Percentiles rank a stretch among this genome's conserved stretches.
These are phyloP conservation scores for Barnettozyma siamensis DNA, from an alignment of 805 yeast genomes.

Conservation along the genomic window DNA sequence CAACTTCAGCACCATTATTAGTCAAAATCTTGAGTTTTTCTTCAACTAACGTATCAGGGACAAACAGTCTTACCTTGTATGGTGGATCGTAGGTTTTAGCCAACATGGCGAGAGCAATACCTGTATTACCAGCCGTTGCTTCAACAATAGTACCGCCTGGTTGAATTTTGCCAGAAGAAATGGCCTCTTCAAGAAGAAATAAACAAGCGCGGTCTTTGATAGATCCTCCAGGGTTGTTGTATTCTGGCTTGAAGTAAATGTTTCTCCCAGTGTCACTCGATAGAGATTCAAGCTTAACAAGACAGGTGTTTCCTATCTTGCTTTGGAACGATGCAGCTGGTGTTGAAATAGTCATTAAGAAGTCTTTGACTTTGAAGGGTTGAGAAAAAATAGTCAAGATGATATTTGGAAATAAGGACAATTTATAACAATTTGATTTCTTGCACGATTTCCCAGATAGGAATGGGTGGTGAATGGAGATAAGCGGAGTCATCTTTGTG, in stretches of 20 bases:
- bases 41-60: slow-evolving; percentile 70
- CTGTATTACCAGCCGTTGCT: slow-evolving; percentile 86
- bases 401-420: too few relatives aligned
- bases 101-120: slow-evolving; percentile 71
- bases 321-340: slow-evolving; percentile 12
- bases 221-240: slow-evolving; percentile 74
- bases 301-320: slow-evolving; percentile 63
- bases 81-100: slow-evolving; percentile 32
- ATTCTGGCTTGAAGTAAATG: slow-evolving; percentile 68
- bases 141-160: slow-evolving; percentile 71
- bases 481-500: too few relatives aligned
- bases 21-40: slow-evolving; percentile 60
- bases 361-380: too few relatives aligned
- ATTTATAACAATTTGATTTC: too few relatives aligned
- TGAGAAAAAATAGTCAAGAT: too few relatives aligned
- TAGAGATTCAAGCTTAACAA: slow-evolving; percentile 57
- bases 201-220: slow-evolving; percentile 81
- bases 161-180: slow-evolving; percentile 41
- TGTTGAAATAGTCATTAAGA: slow-evolving; percentile 1
- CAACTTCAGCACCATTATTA: slow-evolving; percentile 54
- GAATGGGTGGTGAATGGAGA: neutral
- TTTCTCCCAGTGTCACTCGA: slow-evolving; percentile 62
- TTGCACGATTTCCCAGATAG: neutral
- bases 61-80: slow-evolving; percentile 59
- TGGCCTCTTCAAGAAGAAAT: slow-evolving; percentile 59